Percentiles rank a stretch among this genome's conserved stretches.
Conservation (phyloP, 306 rosid genomes). For the Cucurbita maxima region DNA sequence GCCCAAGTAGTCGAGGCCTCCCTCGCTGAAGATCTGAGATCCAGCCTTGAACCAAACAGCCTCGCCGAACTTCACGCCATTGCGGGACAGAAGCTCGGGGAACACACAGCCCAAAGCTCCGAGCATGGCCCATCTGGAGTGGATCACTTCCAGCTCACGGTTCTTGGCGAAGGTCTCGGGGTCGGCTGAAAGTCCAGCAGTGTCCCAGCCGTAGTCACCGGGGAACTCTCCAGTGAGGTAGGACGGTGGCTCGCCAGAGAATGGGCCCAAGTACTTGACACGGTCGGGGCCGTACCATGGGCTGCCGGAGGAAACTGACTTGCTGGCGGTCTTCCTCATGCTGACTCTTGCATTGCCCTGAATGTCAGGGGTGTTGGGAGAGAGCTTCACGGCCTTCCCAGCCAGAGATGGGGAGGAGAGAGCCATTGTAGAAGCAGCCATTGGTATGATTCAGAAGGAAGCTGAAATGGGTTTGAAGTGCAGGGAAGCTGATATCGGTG, state of each 20-base stretch:
- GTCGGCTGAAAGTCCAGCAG: conserved; percentile 83
- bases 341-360: conserved; percentile 21
- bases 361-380: conserved; percentile 24
- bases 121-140: conserved; percentile 82
- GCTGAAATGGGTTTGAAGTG: neutral
- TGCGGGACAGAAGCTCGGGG: conserved; percentile 76
- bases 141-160: conserved; percentile 75
- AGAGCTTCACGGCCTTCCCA: conserved; percentile 46
- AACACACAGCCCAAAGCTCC: conserved; percentile 78
- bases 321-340: conserved; percentile 44
- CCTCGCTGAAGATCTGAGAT: conserved; percentile 77
- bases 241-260: conserved; percentile 71
- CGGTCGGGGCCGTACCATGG: conserved; percentile 90
- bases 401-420: conserved; percentile 62
- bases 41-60: conserved; percentile 97
- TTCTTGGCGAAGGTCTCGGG: conserved; percentile 78
- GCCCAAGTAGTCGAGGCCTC: conserved; percentile 91
- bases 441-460: conserved; percentile 5
- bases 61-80: conserved; percentile 74
- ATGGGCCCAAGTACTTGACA: conserved; percentile 90
- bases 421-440: conserved; percentile 83
- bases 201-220: conserved; percentile 90
- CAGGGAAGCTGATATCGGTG: neutral
- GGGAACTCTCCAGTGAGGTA: conserved; percentile 65
- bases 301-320: conserved; percentile 39